Conservation (phyloP, 164 flowering plant genomes). For the Vitis riparia region DNA sequence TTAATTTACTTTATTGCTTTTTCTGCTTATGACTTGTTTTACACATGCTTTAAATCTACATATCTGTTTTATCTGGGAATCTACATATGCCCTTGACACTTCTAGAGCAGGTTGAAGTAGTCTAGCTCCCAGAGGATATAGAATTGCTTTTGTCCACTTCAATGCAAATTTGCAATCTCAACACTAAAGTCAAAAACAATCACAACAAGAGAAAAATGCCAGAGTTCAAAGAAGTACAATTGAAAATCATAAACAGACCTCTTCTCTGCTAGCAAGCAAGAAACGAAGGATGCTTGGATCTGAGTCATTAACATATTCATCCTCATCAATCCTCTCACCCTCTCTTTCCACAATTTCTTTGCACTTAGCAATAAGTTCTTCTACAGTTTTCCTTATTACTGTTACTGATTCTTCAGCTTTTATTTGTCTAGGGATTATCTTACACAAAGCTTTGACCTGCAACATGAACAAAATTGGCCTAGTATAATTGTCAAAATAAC, state of each 20-base stretch:
- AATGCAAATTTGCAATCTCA: no score
- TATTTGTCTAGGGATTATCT: slow-evolving; percentile 81
- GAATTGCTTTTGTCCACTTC: no score
- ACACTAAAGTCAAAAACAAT: background rate
- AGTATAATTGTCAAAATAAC: background rate
- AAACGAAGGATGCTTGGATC: slow-evolving; percentile 97
- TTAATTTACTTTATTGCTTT: no score
- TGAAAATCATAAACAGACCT: slow-evolving; percentile 43
- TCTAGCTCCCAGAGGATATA: no score
- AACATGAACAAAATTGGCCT: background rate
- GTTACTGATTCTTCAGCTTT: slow-evolving; percentile 87
- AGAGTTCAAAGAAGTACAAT: background rate
- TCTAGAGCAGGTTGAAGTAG: no score
- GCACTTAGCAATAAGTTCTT: slow-evolving; percentile 75
- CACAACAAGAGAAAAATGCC: background rate
- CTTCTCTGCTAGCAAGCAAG: slow-evolving; percentile 93
- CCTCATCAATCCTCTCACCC: slow-evolving; percentile 74
- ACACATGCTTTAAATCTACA: no score
- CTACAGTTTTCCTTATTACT: slow-evolving; percentile 71
- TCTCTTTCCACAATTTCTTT: slow-evolving; percentile 81
- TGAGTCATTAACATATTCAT: slow-evolving; percentile 84
- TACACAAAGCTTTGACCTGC: slow-evolving; percentile 69
- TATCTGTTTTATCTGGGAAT: no score
- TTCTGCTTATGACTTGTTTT: no score
- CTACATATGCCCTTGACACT: no score